Base-by-base conservation (phyloP, 768 basidiomycete genomes). In the Butyriboletus loyo region DNA sequence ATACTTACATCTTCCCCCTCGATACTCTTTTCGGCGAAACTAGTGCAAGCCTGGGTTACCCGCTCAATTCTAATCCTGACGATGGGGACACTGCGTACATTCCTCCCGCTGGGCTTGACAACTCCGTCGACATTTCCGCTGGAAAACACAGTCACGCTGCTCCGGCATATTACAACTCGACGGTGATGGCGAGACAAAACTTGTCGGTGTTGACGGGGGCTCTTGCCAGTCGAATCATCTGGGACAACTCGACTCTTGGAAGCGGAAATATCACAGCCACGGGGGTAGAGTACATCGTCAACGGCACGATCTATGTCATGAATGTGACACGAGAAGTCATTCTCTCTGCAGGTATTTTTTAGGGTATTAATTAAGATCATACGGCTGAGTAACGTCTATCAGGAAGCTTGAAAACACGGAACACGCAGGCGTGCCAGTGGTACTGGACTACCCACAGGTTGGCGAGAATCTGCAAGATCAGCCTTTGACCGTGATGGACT, bases 391-490 rank as follows among this genome's bases (percentile, higher is more conserved):
- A 6, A 8, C 9, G 2, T 46, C 37, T 25, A 19, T 14, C 24
- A 37, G 45, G 31, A 25, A 46, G 45, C n/a, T 35, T 37, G 32
- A 46, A 46, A 25, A 46, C 32, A 37, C 45, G 32, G 17, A 14
- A 25, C n/a, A 19, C 4, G 32, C 17, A 11, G 45, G 32, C 10
- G 11, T 37, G 10, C 24, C 45, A 3, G 32, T 38, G 13, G 45
- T 46, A 8, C 32, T 46, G 17, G 32, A 30, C 13, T 50, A 36
- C 9, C 27, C 50, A 13, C 11, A 39, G 15, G 17, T 48, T 19
- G 50, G 50, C 28, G 50, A 48, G 28, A 48, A 52, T 17, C 30
- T 52, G 6, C 45, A 52, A 22, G 50, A 49, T 11, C 50, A 52
- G 10, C 22, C 36, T 5, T 10, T 39, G 30, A 25, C 36, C 3